Percentiles rank a stretch among this genome's conserved stretches.
Evolutionary conservation across 1,284 basidiomycete species (phyloP).

Genomic region (Coriolopsis trogii): DNA sequence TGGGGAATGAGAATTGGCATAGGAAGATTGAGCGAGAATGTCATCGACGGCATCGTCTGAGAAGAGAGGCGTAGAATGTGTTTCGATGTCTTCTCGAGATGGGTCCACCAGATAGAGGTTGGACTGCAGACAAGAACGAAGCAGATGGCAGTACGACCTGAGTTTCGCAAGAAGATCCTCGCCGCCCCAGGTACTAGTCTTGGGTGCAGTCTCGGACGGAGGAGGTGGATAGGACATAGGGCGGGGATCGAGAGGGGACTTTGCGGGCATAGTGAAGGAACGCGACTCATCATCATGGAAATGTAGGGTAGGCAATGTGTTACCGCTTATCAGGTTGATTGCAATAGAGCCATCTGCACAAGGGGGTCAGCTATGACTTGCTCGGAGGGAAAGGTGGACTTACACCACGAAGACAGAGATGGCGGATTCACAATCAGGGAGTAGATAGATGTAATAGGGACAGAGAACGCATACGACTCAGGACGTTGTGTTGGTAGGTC

Average conservation of each 20-base stretch:
- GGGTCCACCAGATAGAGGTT: conserved; percentile 93
- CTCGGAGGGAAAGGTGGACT: conserved; percentile 38
- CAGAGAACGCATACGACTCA: conserved; percentile 94
- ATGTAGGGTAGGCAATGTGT: conserved; percentile 88
- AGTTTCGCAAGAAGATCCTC: conserved; percentile 80
- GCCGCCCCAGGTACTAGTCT: conserved; percentile 71
- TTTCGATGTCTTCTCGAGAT: conserved; percentile 85
- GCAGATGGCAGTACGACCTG: conserved; percentile 71
- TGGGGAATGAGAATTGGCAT: conserved; percentile 77
- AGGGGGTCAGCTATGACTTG: background rate
- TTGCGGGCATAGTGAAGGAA: conserved; percentile 64
- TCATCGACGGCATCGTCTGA: conserved; percentile 82
- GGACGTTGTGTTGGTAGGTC: conserved; percentile 76
- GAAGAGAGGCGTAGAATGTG: conserved; percentile 83
- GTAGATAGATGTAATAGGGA: conserved; percentile 88
- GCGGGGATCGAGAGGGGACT: conserved; percentile 37
- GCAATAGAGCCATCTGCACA: conserved; percentile 70
- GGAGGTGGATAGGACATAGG: conserved; percentile 67
- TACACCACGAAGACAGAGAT: conserved; percentile 86
- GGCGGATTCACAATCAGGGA: conserved; percentile 88
- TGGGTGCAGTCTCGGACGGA: conserved; percentile 46
- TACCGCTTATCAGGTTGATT: conserved; percentile 87
- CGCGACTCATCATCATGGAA: conserved; percentile 97
- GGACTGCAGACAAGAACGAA: conserved; percentile 79
- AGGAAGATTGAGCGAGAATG: conserved; percentile 77